Conservation (phyloP, 352 stramenopile genomes). For the Phytophthora nicotianae region DNA sequence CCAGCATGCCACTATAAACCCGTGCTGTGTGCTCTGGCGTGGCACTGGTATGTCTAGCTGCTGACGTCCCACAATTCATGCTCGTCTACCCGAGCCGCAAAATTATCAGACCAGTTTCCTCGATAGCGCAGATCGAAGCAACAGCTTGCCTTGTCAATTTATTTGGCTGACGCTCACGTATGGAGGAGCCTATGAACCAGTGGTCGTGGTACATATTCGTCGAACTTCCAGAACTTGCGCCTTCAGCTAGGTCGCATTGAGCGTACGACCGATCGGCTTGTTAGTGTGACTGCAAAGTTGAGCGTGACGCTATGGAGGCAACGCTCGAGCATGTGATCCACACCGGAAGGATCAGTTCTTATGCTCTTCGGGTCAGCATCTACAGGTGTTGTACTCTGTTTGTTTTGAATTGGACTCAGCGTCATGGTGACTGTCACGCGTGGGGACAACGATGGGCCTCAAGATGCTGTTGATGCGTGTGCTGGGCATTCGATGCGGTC, state of each 20-base stretch:
- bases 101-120: no score
- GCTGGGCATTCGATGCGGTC: slow-evolving; percentile 5
- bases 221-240: not conserved
- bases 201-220: not conserved
- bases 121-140: not conserved
- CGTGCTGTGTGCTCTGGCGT: no score
- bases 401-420: slow-evolving; percentile 18
- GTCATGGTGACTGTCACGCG: not conserved
- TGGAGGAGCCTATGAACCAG: not conserved
- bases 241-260: not conserved
- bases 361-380: slow-evolving; percentile 1
- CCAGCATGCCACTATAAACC: no score
- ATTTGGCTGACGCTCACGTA: not conserved
- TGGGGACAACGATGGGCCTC: slow-evolving; percentile 17
- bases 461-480: slow-evolving; percentile 7
- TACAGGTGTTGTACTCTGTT: slow-evolving; percentile 10
- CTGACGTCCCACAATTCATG: no score
- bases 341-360: not conserved
- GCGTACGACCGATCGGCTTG: slow-evolving; percentile 10
- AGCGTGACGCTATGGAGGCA: not conserved
- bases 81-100: no score
- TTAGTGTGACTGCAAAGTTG: slow-evolving; percentile 9
- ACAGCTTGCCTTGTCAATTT: not conserved
- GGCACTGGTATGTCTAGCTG: no score
- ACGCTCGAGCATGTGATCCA: not conserved